Evolutionary conservation across 208 protist species (phyloP).

Genomic region (Crithidia bombi): DNA sequence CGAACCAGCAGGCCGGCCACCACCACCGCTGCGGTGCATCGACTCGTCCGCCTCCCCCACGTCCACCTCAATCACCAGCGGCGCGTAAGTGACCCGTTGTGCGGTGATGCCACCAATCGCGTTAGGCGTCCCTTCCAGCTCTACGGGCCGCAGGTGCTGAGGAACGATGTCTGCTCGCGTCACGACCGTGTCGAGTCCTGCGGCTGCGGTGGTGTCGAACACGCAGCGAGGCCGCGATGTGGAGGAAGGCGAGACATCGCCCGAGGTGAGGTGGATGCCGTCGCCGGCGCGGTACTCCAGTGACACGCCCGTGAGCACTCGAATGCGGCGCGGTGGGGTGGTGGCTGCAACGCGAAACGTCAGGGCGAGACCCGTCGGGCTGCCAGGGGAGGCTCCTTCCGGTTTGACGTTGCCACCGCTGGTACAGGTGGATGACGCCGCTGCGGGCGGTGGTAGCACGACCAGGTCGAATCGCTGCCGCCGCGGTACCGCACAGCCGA

Average conservation of each 20-base stretch:
- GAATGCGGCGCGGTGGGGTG: slow-evolving; percentile 16
- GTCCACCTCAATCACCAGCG: slow-evolving; percentile 43
- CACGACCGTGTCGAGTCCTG: slow-evolving; percentile 6
- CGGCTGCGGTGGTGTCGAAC: slow-evolving; percentile 13
- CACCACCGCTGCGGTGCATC: background rate
- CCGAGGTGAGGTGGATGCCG: slow-evolving; percentile 17
- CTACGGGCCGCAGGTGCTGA: slow-evolving; percentile 14
- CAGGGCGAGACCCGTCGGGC: slow-evolving; percentile 24
- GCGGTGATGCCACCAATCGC: background rate
- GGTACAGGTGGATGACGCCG: background rate
- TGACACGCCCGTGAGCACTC: slow-evolving; percentile 21
- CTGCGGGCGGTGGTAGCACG: background rate
- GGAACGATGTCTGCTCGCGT: slow-evolving; percentile 16
- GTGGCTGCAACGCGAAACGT: slow-evolving; percentile 24
- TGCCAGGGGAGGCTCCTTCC: background rate
- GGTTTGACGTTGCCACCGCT: background rate
- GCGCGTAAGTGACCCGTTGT: slow-evolving; percentile 30
- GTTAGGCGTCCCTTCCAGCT: background rate
- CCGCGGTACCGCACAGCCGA: slow-evolving; percentile 32
- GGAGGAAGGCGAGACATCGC: background rate
- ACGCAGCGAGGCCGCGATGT: slow-evolving; percentile 9
- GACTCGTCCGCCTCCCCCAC: slow-evolving; percentile 15
- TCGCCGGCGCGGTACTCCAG: slow-evolving; percentile 18
- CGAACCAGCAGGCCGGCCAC: background rate
- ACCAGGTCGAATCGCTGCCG: slow-evolving; percentile 31